A percentile compares a stretch with the other conserved stretches of the same genome.
These are phyloP conservation scores for Colletotrichum eremochloae DNA, from an alignment of 2,329 filamentous ascomycete genomes.

Conservation along the genomic window DNA sequence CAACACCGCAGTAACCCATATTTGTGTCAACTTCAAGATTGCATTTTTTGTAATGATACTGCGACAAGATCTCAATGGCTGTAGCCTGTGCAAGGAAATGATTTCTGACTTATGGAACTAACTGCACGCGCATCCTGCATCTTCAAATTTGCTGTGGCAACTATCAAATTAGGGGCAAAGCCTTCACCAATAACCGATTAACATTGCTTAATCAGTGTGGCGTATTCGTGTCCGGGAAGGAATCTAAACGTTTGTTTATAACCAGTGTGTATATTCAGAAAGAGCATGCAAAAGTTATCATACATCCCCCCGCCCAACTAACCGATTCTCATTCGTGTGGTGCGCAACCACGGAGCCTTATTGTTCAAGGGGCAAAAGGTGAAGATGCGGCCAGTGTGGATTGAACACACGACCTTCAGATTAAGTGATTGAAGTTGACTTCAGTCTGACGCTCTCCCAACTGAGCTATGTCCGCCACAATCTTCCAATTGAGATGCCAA, in stretches of 20 bases:
- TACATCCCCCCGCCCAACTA: background rate
- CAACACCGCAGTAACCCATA: slow-evolving; percentile 4
- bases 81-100: background rate
- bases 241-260: background rate
- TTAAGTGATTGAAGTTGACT: slow-evolving; percentile 39
- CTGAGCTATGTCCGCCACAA: slow-evolving; percentile 42
- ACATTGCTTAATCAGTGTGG: background rate
- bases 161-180: background rate
- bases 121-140: background rate
- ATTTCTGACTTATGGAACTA: background rate
- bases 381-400: slow-evolving; percentile 42
- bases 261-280: too few species aligned
- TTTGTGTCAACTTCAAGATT: background rate
- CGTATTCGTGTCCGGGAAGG: background rate
- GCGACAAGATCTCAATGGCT: background rate
- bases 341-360: too few species aligned
- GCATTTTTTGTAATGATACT: background rate
- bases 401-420: slow-evolving; percentile 43
- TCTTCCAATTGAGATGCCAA: slow-evolving; percentile 9
- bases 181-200: background rate
- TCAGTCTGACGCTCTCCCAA: slow-evolving; percentile 43
- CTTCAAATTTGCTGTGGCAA: background rate
- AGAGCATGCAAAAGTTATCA: background rate
- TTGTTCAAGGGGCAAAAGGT: background rate
- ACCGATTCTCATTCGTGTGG: background rate